phyloP scores from a whole-genome alignment of 2,329 filamentous ascomycete species.

The Talaromyces albobiverticillius region DNA sequence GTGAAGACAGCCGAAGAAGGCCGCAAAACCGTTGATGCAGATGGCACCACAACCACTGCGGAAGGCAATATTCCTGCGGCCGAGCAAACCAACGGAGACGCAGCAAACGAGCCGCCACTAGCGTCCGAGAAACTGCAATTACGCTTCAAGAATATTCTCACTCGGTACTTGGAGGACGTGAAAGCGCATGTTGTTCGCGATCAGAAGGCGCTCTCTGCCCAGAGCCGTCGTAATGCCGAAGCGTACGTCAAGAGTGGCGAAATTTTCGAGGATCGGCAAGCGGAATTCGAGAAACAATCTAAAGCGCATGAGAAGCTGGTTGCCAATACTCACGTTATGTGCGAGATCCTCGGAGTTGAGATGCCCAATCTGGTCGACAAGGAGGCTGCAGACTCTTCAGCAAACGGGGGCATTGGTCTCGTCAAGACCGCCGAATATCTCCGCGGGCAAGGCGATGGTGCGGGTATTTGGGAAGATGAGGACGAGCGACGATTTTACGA shows the following conservation, averaged over 20 bases:
- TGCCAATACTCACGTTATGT: conserved; percentile 84
- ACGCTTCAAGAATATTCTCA: conserved; percentile 80
- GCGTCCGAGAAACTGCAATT: conserved; percentile 74
- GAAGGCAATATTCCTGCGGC: conserved; percentile 32
- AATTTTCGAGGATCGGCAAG: conserved; percentile 94
- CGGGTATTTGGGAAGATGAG: conserved; percentile 98
- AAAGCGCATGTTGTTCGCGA: conserved; percentile 85
- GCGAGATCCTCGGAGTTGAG: conserved; percentile 81
- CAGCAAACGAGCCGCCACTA: conserved; percentile 64
- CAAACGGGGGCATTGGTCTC: conserved; percentile 79
- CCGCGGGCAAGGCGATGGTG: conserved; percentile 81
- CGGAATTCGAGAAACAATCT: conserved; percentile 89
- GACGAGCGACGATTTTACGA: conserved; percentile 98
- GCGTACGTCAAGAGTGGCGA: conserved; percentile 98
- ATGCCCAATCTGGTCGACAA: conserved; percentile 92
- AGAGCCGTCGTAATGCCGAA: conserved; percentile 92
- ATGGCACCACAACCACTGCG: conserved; percentile 59
- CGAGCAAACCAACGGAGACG: conserved; percentile 34
- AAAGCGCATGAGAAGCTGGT: conserved; percentile 90
- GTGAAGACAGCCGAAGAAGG: conserved; percentile 70
- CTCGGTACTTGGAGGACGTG: conserved; percentile 88
- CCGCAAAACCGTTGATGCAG: conserved; percentile 79
- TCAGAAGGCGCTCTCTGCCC: conserved; percentile 80
- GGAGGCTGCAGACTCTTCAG: conserved; percentile 63
- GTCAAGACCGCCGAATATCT: conserved; percentile 94